phyloP scores from a whole-genome alignment of 345 rosid genomes.

The Iberis pinnata region DNA sequence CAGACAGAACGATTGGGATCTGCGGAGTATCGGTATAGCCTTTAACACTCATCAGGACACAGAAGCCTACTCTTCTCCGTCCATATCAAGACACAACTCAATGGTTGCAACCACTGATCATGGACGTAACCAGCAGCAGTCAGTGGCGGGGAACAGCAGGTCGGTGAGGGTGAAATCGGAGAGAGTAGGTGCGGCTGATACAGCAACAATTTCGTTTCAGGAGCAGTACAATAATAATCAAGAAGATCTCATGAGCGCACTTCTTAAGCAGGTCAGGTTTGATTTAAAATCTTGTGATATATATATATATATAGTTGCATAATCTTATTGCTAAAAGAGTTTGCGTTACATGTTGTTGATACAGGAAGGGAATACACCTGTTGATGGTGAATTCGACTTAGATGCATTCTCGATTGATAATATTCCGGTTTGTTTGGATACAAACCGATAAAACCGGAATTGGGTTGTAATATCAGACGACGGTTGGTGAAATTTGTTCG shows the following conservation, averaged over 20 bases:
- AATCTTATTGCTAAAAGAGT: no score
- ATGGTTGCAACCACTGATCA: no score
- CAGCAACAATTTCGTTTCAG: slow-evolving; percentile 35
- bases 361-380: slow-evolving; percentile 51
- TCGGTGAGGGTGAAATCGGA: slow-evolving; percentile 63
- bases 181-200: slow-evolving; percentile 35
- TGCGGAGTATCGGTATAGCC: slow-evolving; percentile 50
- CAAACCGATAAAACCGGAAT: neutral
- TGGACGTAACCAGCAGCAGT: slow-evolving; percentile 17
- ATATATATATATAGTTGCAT: no score
- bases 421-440: slow-evolving; percentile 41
- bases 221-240: slow-evolving; percentile 56
- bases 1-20: slow-evolving; percentile 57
- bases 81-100: slow-evolving; percentile 27
- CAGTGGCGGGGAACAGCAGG: neutral
- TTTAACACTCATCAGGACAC: slow-evolving; percentile 53
- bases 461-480: no score
- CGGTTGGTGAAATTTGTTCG: no score
- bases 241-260: slow-evolving; percentile 90
- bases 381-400: slow-evolving; percentile 60
- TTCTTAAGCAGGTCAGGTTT: slow-evolving; percentile 66
- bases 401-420: slow-evolving; percentile 66
- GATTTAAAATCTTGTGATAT: slow-evolving; percentile 1
- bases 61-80: slow-evolving; percentile 29
- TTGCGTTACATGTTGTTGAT: no score